Evolutionary conservation across 1,139 yeast species (phyloP).

Genomic region (Suhomyces guaymorum): DNA sequence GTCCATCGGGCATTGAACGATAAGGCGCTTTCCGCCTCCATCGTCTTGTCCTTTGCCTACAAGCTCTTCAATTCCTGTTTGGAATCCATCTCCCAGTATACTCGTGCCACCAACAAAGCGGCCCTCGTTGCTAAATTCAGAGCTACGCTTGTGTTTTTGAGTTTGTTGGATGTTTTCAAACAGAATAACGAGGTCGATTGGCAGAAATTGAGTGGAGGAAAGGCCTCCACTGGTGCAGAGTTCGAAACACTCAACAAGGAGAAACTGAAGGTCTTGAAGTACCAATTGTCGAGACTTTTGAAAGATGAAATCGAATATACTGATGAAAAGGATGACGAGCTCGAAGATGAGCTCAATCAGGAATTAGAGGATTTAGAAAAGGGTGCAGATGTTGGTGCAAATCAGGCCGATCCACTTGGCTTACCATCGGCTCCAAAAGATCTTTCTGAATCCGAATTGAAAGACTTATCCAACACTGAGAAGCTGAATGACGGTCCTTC

Average conservation of each 20-base stretch:
- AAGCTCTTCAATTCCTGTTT: constrained; percentile 57
- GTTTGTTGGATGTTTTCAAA: constrained; percentile 31
- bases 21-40: constrained; percentile 55
- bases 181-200: constrained; percentile 34
- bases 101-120: constrained; percentile 27
- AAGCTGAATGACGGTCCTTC: too few species aligned
- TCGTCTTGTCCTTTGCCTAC: constrained; percentile 62
- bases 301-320: constrained; percentile 38
- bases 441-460: too few species aligned
- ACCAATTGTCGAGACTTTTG: constrained; percentile 40
- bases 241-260: constrained; percentile 34
- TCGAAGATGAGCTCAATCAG: constrained; percentile 29
- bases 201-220: constrained; percentile 35
- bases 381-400: constrained; percentile 6
- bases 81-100: constrained; percentile 28
- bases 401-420: too few species aligned
- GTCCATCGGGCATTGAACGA: constrained; percentile 51
- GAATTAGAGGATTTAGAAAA: constrained; percentile 24
- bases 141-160: constrained; percentile 41
- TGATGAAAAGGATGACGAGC: constrained; percentile 28
- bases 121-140: constrained; percentile 34
- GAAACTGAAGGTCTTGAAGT: constrained; percentile 41
- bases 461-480: too few species aligned
- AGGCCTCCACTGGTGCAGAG: constrained; percentile 26
- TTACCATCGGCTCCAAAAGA: not conserved